Conservation (phyloP, 148 eudicot species). For the Fallopia convolvulus region DNA sequence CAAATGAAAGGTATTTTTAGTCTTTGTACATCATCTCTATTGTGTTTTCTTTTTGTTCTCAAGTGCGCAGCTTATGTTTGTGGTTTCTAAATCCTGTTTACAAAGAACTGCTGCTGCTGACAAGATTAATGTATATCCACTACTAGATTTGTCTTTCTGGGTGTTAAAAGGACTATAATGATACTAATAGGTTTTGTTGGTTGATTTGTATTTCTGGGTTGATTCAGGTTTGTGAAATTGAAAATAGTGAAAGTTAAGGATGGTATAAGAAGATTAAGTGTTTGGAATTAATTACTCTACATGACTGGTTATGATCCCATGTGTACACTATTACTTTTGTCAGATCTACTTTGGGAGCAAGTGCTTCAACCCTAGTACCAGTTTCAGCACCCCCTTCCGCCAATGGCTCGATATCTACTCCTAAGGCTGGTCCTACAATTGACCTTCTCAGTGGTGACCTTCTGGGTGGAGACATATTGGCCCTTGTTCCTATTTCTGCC, state of each 20-base stretch:
- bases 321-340: constrained; percentile 3
- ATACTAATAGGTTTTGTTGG: not conserved
- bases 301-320: not conserved
- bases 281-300: not conserved
- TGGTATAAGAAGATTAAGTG: not conserved
- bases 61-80: not conserved
- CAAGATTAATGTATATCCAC: not conserved
- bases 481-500: constrained; percentile 76
- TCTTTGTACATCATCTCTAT: not conserved
- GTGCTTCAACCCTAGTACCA: constrained; percentile 23
- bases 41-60: not conserved
- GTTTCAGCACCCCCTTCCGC: constrained; percentile 41
- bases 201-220: not conserved
- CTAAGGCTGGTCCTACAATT: constrained; percentile 40
- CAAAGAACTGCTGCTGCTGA: not conserved
- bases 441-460: constrained; percentile 79
- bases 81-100: not conserved
- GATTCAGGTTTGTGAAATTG: not conserved
- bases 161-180: not conserved
- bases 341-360: constrained; percentile 53
- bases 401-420: constrained; percentile 44
- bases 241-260: not conserved
- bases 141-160: not conserved
- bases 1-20: constrained; percentile 46
- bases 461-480: constrained; percentile 61